These are phyloP conservation scores for Cyberlindnera mississippiensis DNA, from an alignment of 805 yeast species.

Conservation along the genomic window DNA sequence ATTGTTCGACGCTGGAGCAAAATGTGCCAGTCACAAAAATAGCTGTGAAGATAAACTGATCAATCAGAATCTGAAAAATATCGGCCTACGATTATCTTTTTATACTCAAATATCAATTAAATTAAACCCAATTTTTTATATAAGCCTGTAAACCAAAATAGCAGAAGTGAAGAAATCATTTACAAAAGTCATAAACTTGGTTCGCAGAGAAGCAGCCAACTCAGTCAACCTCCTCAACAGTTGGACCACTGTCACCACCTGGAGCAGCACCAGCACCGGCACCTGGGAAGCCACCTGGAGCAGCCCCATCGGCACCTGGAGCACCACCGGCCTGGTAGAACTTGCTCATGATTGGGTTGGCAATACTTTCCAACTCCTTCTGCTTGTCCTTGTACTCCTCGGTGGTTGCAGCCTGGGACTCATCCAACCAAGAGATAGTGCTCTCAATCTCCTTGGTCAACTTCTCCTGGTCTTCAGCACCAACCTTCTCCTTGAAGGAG, in stretches of 20 bases:
- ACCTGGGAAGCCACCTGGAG: slow-evolving; percentile 55
- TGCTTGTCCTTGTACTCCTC: slow-evolving; percentile 93
- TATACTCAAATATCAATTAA: not conserved
- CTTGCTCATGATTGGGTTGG: slow-evolving; percentile 96
- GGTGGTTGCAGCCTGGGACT: slow-evolving; percentile 84
- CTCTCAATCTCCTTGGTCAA: slow-evolving; percentile 81
- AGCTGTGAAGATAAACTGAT: too few species aligned
- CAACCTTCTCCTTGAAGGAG: slow-evolving; percentile 73
- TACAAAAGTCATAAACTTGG: not conserved
- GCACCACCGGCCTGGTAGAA: slow-evolving; percentile 95
- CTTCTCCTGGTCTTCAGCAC: slow-evolving; percentile 65
- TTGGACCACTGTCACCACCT: slow-evolving; percentile 54
- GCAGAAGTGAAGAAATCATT: slow-evolving; percentile 1
- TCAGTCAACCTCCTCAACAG: slow-evolving; percentile 81
- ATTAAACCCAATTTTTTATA: not conserved
- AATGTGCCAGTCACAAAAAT: too few species aligned
- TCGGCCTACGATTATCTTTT: too few species aligned
- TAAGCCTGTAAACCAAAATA: too few species aligned
- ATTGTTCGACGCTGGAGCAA: too few species aligned
- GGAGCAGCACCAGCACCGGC: slow-evolving; percentile 50
- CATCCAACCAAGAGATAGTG: slow-evolving; percentile 87
- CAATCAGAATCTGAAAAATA: too few species aligned
- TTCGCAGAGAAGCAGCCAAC: not conserved
- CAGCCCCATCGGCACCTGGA: slow-evolving; percentile 60
- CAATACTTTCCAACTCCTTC: slow-evolving; percentile 94